phyloP scores from a whole-genome alignment of 148 eudicot genomes.

The Cornus suecica region DNA sequence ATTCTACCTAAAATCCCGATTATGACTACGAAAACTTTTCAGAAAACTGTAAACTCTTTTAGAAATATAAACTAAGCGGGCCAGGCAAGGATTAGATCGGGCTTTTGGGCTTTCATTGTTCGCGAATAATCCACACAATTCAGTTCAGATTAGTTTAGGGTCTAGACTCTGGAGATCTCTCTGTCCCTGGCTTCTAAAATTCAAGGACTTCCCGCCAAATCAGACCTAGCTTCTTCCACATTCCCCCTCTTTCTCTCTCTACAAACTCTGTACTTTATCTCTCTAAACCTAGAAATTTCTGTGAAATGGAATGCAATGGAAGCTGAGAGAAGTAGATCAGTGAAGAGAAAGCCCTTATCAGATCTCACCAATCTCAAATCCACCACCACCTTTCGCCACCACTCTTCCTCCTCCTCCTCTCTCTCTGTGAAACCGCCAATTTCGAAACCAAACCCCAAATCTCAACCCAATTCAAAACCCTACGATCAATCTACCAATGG shows the following conservation, averaged over 20 bases:
- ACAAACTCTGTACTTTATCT: background rate
- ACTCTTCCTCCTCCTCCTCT: constrained; percentile 13
- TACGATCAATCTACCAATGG: background rate
- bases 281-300: background rate
- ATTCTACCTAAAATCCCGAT: too few species aligned
- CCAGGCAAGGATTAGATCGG: background rate
- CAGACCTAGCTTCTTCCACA: background rate
- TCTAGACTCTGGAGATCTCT: too few species aligned
- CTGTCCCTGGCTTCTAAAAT: background rate
- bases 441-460: background rate
- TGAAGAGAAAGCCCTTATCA: constrained; percentile 22
- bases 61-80: too few species aligned
- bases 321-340: constrained; percentile 16
- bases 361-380: constrained; percentile 16
- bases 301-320: constrained; percentile 20
- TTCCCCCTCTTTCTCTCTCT: background rate
- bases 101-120: background rate
- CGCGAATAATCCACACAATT: too few species aligned
- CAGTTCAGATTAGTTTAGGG: background rate
- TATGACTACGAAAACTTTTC: too few species aligned
- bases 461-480: constrained; percentile 5
- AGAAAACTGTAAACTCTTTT: too few species aligned
- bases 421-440: constrained; percentile 6
- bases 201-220: constrained; percentile 7
- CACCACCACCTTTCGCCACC: constrained; percentile 4